These are phyloP conservation scores for Fusarium sororula DNA, from an alignment of 2,329 filamentous ascomycete genomes.

Conservation along the genomic window DNA sequence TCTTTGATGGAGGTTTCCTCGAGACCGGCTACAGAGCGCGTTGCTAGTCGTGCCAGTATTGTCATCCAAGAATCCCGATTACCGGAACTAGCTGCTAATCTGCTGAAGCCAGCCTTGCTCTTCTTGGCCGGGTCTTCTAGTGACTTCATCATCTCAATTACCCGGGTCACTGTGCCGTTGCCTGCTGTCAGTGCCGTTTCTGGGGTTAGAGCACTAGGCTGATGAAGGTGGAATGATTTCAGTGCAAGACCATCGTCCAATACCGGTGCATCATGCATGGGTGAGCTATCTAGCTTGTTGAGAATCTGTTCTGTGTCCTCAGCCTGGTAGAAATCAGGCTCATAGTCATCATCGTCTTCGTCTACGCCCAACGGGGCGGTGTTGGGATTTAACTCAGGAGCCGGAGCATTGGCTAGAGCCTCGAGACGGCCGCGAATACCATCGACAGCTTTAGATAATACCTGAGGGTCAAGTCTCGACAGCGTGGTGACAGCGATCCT, in stretches of 20 bases:
- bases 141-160: constrained; percentile 80
- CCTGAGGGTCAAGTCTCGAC: constrained; percentile 72
- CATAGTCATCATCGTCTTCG: constrained; percentile 88
- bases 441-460: constrained; percentile 78
- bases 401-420: constrained; percentile 55
- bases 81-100: constrained; percentile 84
- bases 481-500: constrained; percentile 85
- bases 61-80: constrained; percentile 93
- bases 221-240: constrained; percentile 81
- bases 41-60: constrained; percentile 85
- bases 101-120: constrained; percentile 78
- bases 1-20: constrained; percentile 67
- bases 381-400: constrained; percentile 62
- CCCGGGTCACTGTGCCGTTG: constrained; percentile 76
- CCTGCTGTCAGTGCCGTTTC: constrained; percentile 79
- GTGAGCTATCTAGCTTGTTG: constrained; percentile 77
- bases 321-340: constrained; percentile 82
- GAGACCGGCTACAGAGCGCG: constrained; percentile 76
- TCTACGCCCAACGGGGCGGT: constrained; percentile 72
- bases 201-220: constrained; percentile 76
- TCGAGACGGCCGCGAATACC: constrained; percentile 63
- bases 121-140: constrained; percentile 74
- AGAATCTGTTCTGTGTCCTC: constrained; percentile 82
- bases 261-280: constrained; percentile 55
- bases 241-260: constrained; percentile 65